Conservation (phyloP, 257 asterid genomes). For the Solanum neorickii region DNA sequence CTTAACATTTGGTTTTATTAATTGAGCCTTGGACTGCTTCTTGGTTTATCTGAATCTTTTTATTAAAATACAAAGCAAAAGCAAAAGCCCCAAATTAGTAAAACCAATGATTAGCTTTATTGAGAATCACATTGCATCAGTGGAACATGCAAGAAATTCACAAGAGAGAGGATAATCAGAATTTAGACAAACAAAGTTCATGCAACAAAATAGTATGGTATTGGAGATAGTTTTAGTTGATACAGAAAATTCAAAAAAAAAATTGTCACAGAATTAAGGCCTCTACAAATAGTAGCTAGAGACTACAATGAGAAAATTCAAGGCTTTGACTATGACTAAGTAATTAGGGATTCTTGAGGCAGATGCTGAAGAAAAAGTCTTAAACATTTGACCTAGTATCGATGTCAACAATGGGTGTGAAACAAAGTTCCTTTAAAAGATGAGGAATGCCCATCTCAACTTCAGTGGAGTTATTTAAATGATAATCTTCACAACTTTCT, state of each 20-base stretch:
- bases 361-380: not conserved
- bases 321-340: not conserved
- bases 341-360: not conserved
- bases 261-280: not conserved
- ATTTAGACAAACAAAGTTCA: not conserved
- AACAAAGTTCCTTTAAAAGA: not conserved
- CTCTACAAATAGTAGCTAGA: not conserved
- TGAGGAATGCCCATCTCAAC: not conserved
- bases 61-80: not conserved
- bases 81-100: not conserved
- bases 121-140: not conserved
- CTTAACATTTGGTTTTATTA: not conserved
- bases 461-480: not conserved
- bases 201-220: not conserved
- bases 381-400: not conserved
- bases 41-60: not conserved
- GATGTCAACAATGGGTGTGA: not conserved
- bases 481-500: not conserved
- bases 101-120: not conserved
- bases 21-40: not conserved
- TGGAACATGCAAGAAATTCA: not conserved
- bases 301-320: not conserved
- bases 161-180: not conserved
- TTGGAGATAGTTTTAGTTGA: not conserved
- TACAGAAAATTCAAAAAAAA: not conserved